phyloP scores from a whole-genome alignment of 2,329 filamentous ascomycete genomes.

The Monosporascus sp. region DNA sequence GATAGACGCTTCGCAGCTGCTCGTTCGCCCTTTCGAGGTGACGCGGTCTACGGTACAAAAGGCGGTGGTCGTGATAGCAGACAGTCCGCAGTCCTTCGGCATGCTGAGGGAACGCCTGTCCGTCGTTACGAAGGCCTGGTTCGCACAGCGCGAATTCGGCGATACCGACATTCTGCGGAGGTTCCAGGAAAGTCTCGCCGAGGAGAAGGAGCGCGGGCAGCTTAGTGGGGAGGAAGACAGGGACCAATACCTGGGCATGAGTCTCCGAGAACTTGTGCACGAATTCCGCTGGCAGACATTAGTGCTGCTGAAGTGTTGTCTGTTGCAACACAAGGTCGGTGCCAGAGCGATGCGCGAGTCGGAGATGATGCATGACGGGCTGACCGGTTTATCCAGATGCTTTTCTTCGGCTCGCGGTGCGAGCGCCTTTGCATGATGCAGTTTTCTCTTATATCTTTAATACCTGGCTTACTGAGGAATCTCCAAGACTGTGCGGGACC shows the following conservation, averaged over 20 bases:
- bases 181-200: constrained; percentile 83
- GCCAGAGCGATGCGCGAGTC: background rate
- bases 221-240: constrained; percentile 64
- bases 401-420: constrained; percentile 96
- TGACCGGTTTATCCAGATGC: constrained; percentile 61
- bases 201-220: constrained; percentile 53
- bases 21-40: constrained; percentile 78
- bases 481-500: constrained; percentile 95
- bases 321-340: constrained; percentile 86
- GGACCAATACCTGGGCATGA: constrained; percentile 85
- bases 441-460: constrained; percentile 90
- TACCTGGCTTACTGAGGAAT: constrained; percentile 84
- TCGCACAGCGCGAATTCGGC: constrained; percentile 86
- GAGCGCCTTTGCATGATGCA: constrained; percentile 97
- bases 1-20: constrained; percentile 71
- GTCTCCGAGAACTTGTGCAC: constrained; percentile 82
- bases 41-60: constrained; percentile 98
- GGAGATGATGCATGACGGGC: background rate
- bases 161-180: constrained; percentile 84
- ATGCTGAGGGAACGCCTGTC: constrained; percentile 84
- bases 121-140: constrained; percentile 93
- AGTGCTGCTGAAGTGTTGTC: constrained; percentile 86
- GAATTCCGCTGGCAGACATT: constrained; percentile 94
- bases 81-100: constrained; percentile 84
- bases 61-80: constrained; percentile 90